These are phyloP conservation scores for Blepharisma stoltei DNA, from an alignment of 73 alveolate species.

Conservation along the genomic window DNA sequence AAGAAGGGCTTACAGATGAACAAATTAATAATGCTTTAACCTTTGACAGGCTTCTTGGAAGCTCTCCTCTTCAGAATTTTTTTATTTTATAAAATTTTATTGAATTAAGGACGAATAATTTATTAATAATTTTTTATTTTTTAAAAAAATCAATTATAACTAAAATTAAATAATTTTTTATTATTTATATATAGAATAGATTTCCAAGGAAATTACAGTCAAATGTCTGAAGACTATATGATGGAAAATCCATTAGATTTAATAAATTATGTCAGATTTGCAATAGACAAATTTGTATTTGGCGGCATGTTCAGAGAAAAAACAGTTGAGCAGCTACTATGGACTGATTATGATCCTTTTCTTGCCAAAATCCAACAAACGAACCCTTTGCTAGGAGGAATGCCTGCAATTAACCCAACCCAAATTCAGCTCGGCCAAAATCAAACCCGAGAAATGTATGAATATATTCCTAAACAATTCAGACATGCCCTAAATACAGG, in stretches of 20 bases:
- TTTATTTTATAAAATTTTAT: too few species aligned
- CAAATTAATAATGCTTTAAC: not conserved
- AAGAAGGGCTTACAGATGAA: not conserved
- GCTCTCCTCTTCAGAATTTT: not conserved
- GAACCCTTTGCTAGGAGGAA: slow-evolving; percentile 24
- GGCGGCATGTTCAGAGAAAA: slow-evolving; percentile 9
- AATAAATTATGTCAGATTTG: slow-evolving; percentile 2
- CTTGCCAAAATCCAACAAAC: not conserved
- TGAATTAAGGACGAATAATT: too few species aligned
- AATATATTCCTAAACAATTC: not conserved
- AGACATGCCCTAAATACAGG: slow-evolving; percentile 3
- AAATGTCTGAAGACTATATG: not conserved
- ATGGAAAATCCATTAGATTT: not conserved
- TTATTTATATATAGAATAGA: too few species aligned
- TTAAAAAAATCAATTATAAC: too few species aligned
- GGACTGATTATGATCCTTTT: slow-evolving; percentile 24
- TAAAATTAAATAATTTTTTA: too few species aligned
- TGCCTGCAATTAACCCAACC: not conserved
- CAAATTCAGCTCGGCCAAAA: not conserved
- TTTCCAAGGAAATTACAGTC: not conserved
- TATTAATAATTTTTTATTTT: too few species aligned
- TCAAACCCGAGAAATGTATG: not conserved
- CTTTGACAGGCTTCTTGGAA: slow-evolving; percentile 15
- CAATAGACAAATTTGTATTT: slow-evolving; percentile 1
- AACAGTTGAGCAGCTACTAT: slow-evolving; percentile 18